Evolutionary conservation across 306 rosid genomes (phyloP), one percentile per base, ranked within the genome.

Genomic region (Crotalaria pallida): DNA sequence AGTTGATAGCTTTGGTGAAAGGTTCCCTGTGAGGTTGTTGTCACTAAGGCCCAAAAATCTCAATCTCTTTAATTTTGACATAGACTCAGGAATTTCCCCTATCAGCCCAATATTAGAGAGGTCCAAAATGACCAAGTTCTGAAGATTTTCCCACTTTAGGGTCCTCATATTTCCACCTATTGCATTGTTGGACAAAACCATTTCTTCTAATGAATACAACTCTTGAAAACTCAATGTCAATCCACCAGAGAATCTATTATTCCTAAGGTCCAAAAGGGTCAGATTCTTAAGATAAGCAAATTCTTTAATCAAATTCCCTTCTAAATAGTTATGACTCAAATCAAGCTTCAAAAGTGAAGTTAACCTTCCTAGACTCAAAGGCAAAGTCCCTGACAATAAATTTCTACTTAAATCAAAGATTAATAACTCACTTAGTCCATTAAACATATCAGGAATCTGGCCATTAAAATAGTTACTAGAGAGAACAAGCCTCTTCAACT

Each of bases 41-140:
- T 84, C 89, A 68, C 81, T 84, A 5, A 94, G 87, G 21, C 91
- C 97, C 75, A 94, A 69, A 83, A 83, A 89, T 70, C 99, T 89
- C 70, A 94, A 62, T 45, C 70, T 83, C 68, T 86, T 89, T 13
- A 94, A 62, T 58, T 75, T 81, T 66, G 88, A 84, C 16, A 94
- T 19, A 7, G 96, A 84, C 76, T 86, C 87, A 0, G 99, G 97
- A 77, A 94, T 82, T 81, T 91, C 92, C 3, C 99, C 99, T 41
- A 4, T 19, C 71, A 94, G 57, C 12, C 87, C 83, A 49, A 83
- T 84, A 58, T 82, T 80, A 8, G 97, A 87, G 50, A 94, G 89
- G 19, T 94, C 99, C 79, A 94, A 71, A 40, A 90, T 78, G 34
- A 40, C 86, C 80, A 94, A 80, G 16, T 75, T 84, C 58, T 73